These are phyloP conservation scores for Nakazawaea pomicola DNA, from an alignment of 805 yeast species.

Conservation along the genomic window DNA sequence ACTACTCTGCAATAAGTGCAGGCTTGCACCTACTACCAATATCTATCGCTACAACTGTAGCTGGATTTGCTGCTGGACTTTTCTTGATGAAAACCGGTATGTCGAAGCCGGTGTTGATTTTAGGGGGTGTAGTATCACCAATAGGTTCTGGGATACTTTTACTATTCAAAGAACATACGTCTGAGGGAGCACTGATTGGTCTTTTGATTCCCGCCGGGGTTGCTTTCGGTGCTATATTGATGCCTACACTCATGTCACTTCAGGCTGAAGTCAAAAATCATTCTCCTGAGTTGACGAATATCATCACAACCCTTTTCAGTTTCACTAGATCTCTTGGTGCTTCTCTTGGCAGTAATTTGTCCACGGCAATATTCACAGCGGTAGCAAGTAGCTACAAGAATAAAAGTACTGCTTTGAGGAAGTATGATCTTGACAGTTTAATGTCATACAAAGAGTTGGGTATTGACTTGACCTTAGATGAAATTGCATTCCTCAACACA, in stretches of 20 bases:
- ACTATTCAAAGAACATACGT: neutral
- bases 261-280: neutral
- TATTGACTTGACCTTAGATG: neutral
- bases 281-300: neutral
- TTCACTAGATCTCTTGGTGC: constrained; percentile 1
- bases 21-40: neutral
- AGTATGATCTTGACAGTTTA: neutral
- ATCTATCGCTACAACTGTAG: neutral
- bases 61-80: neutral
- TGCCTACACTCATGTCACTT: neutral
- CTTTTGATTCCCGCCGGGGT: neutral
- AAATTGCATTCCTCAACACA: neutral
- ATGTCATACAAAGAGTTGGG: neutral
- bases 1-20: constrained; percentile 9
- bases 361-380: constrained; percentile 1
- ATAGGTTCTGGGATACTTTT: neutral
- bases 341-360: neutral
- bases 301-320: neutral
- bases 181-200: neutral
- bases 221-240: neutral
- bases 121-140: neutral
- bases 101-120: neutral
- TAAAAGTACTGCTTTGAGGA: neutral
- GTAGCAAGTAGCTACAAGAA: neutral
- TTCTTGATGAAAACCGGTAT: neutral